A percentile compares a stretch with the other conserved stretches of the same genome.
These are phyloP conservation scores for Lipomyces spencermartinsiae DNA, from an alignment of 805 yeast genomes.

Conservation along the genomic window DNA sequence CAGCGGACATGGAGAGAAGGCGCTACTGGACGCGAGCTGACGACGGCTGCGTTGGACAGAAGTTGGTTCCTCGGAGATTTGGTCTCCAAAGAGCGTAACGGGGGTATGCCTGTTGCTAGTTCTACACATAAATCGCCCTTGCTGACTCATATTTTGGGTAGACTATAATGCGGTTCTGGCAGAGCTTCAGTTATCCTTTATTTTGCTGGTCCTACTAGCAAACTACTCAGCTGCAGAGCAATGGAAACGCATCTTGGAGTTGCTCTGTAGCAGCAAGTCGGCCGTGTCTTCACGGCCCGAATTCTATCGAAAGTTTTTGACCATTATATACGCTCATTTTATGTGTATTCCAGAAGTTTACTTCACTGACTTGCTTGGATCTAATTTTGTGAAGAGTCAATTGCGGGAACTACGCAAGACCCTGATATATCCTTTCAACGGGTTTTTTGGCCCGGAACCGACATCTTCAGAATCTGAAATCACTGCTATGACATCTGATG, in stretches of 20 bases:
- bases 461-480: not conserved
- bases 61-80: slow-evolving; percentile 60
- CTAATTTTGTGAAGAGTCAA: slow-evolving; percentile 36
- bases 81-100: slow-evolving; percentile 39
- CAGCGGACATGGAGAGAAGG: slow-evolving; percentile 49
- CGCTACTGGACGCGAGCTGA: slow-evolving; percentile 51
- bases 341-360: slow-evolving; percentile 54
- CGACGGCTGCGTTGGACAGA: slow-evolving; percentile 63
- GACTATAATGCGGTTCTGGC: slow-evolving; percentile 50
- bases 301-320: slow-evolving; percentile 48
- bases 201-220: slow-evolving; percentile 59
- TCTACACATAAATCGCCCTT: not conserved
- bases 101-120: slow-evolving; percentile 17
- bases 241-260: slow-evolving; percentile 61
- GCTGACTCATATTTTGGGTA: slow-evolving; percentile 25
- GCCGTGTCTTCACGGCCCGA: slow-evolving; percentile 41
- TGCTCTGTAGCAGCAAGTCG: slow-evolving; percentile 51
- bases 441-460: slow-evolving; percentile 3
- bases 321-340: slow-evolving; percentile 49
- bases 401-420: slow-evolving; percentile 32
- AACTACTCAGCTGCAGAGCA: slow-evolving; percentile 69
- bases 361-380: slow-evolving; percentile 47
- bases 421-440: not conserved
- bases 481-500: slow-evolving; percentile 2
- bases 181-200: slow-evolving; percentile 61